Evolutionary conservation across 176 grass and related monocot genomes (phyloP).

Genomic region (Aegilops bicornis): DNA sequence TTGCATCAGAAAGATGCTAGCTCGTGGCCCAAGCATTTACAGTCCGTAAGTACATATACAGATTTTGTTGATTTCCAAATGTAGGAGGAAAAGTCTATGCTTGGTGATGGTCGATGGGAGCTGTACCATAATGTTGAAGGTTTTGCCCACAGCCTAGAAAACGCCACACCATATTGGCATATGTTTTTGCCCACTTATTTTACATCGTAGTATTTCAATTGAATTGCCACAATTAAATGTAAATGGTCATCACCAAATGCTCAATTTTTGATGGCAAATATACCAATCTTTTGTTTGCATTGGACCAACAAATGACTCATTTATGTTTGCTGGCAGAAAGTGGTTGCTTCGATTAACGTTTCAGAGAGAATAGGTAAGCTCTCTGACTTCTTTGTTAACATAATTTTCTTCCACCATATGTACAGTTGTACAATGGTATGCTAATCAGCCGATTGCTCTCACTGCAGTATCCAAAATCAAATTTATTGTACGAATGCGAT

Average conservation of each 20-base stretch:
- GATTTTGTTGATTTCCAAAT: background rate
- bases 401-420: background rate
- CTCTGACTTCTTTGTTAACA: background rate
- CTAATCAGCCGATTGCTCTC: background rate
- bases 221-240: too few species aligned
- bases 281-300: too few species aligned
- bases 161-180: too few species aligned
- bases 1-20: too few species aligned
- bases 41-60: background rate
- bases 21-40: too few species aligned
- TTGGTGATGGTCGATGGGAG: background rate
- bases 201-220: too few species aligned
- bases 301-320: background rate
- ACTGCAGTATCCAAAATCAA: background rate
- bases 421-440: background rate
- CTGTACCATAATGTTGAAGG: background rate
- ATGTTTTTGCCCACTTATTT: too few species aligned
- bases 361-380: rapidly evolving
- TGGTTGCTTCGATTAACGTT: rapidly evolving
- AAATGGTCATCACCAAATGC: too few species aligned
- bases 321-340: background rate
- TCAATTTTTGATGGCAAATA: too few species aligned
- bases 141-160: too few species aligned
- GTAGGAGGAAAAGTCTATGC: background rate
- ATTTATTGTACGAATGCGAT: background rate